phyloP scores from a whole-genome alignment of 345 rosid species.

The Brassica nigra region DNA sequence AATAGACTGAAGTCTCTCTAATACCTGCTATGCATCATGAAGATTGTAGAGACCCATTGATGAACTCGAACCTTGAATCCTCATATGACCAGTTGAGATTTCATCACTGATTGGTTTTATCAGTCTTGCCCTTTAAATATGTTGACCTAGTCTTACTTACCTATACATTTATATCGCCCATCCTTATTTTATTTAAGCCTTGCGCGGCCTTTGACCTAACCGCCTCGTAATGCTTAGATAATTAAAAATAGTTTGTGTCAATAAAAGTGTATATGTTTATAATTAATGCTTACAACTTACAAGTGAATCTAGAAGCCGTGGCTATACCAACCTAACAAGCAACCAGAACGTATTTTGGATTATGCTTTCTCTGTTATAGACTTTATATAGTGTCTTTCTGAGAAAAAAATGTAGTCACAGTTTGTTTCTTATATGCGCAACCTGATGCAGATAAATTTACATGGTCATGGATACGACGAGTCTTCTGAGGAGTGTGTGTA shows the following conservation, averaged over 20 bases:
- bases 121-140: not conserved
- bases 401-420: not conserved
- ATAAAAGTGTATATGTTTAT: not conserved
- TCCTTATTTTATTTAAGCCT: not conserved
- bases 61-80: not conserved
- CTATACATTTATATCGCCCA: not conserved
- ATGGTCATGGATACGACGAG: not conserved
- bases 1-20: not conserved
- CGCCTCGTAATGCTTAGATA: not conserved
- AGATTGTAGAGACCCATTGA: not conserved
- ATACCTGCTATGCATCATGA: not conserved
- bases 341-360: not conserved
- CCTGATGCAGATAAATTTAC: not conserved
- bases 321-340: not conserved
- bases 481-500: not conserved
- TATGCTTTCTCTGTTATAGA: not conserved
- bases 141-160: not conserved
- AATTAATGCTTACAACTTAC: not conserved
- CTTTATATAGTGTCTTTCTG: not conserved
- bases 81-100: not conserved
- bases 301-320: not conserved
- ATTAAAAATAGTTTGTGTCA: not conserved
- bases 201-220: conserved; percentile 5
- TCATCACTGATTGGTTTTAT: not conserved
- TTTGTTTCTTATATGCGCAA: not conserved